Conservation (phyloP, 768 basidiomycete genomes). For the Tylopilus felleus region DNA sequence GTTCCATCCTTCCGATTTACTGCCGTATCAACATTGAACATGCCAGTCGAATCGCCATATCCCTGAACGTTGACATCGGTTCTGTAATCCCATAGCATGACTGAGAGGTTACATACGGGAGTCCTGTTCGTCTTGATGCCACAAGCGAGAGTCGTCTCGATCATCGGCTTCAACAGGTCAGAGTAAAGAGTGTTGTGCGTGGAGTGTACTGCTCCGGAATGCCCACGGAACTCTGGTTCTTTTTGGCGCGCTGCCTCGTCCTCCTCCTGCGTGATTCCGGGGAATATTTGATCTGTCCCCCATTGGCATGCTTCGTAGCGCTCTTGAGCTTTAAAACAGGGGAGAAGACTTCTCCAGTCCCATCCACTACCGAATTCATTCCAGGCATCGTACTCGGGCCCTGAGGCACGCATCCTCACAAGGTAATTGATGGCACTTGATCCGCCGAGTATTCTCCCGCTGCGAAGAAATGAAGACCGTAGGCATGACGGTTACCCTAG, state of each 20-base stretch:
- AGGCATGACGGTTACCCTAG: background rate
- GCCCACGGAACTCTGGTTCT: slow-evolving; percentile 11
- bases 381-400: slow-evolving; percentile 20
- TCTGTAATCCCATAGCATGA: background rate
- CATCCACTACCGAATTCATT: slow-evolving; percentile 15
- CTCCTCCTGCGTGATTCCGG: slow-evolving; percentile 9
- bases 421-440: slow-evolving; percentile 19
- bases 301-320: slow-evolving; percentile 2
- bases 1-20: slow-evolving; percentile 14
- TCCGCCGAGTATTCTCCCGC: slow-evolving; percentile 20
- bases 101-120: slow-evolving; percentile 5
- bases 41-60: slow-evolving; percentile 13
- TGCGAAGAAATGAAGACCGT: background rate
- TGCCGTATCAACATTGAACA: slow-evolving; percentile 19
- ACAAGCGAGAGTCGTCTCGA: slow-evolving; percentile 1
- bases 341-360: slow-evolving; percentile 15
- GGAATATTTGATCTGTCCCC: slow-evolving; percentile 15
- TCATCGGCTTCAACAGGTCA: slow-evolving; percentile 11
- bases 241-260: slow-evolving; percentile 7
- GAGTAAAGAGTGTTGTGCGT: slow-evolving; percentile 16
- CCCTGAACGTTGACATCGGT: slow-evolving; percentile 7
- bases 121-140: slow-evolving; percentile 18
- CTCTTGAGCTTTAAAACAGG: slow-evolving; percentile 15
- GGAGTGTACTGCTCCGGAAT: slow-evolving; percentile 10
- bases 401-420: slow-evolving; percentile 19